Conservation (phyloP, 2,329 filamentous ascomycete genomes). For the Onygenales sp. region DNA sequence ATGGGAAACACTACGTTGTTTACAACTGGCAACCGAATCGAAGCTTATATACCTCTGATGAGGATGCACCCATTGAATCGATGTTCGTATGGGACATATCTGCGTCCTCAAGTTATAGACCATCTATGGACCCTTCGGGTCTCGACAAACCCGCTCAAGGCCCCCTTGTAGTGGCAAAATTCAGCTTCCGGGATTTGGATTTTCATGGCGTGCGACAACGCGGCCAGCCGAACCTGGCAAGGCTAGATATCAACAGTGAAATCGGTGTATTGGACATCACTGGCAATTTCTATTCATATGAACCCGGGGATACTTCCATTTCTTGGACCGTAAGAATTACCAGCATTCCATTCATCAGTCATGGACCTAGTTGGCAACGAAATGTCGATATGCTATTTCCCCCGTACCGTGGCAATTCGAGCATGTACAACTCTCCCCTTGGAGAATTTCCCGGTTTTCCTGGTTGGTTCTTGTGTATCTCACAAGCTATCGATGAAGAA, state of each 20-base stretch:
- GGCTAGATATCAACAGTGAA: constrained; percentile 43
- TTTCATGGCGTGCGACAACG: constrained; percentile 47
- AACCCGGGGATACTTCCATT: constrained; percentile 12
- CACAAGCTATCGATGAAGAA: constrained; percentile 23
- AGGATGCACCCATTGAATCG: constrained; percentile 49
- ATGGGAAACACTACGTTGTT: constrained; percentile 48
- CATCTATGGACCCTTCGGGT: constrained; percentile 41
- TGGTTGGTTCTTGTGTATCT: constrained; percentile 29
- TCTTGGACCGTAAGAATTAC: constrained; percentile 37
- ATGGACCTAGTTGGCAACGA: constrained; percentile 44
- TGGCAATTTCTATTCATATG: constrained; percentile 32
- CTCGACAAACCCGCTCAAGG: constrained; percentile 22
- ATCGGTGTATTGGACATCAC: constrained; percentile 42
- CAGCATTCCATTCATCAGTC: constrained; percentile 44
- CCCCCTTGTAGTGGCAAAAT: constrained; percentile 40
- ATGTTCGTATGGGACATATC: constrained; percentile 53
- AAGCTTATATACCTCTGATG: constrained; percentile 42
- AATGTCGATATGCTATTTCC: constrained; percentile 37
- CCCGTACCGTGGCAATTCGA: constrained; percentile 33
- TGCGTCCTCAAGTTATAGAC: constrained; percentile 37
- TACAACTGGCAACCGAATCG: constrained; percentile 54
- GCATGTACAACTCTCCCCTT: constrained; percentile 25
- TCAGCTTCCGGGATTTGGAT: constrained; percentile 44
- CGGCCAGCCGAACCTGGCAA: constrained; percentile 40
- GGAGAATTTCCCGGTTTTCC: constrained; percentile 13